Conservation (phyloP, 2,329 filamentous ascomycete genomes). For the Phoma herbarum region DNA sequence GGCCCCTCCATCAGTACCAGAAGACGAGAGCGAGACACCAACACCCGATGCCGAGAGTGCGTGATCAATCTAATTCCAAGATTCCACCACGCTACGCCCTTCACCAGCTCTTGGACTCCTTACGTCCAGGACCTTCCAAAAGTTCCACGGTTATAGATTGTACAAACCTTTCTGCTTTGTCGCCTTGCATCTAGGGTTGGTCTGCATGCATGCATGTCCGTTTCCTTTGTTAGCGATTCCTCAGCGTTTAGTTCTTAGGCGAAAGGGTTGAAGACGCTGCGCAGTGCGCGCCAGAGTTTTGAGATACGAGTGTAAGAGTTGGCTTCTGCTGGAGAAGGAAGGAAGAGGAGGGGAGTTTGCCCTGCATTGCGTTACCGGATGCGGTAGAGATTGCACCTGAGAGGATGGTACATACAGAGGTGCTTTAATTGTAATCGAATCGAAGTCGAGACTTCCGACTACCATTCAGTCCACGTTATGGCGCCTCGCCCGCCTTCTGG, state of each 20-base stretch:
- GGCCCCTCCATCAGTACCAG: constrained; percentile 34
- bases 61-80: not conserved
- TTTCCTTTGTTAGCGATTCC: constrained; percentile 16
- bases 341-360: not conserved
- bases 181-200: constrained; percentile 6
- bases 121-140: constrained; percentile 10
- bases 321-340: not conserved
- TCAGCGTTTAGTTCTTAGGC: constrained; percentile 14
- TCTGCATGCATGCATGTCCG: constrained; percentile 12
- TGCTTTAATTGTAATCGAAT: constrained; percentile 24
- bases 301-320: not conserved
- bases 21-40: constrained; percentile 40
- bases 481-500: not conserved
- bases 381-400: constrained; percentile 1
- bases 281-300: constrained; percentile 7
- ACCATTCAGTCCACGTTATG: not conserved
- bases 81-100: not conserved
- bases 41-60: constrained; percentile 28
- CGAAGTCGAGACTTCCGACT: constrained; percentile 2
- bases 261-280: constrained; percentile 6
- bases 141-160: constrained; percentile 17
- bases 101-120: not conserved
- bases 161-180: constrained; percentile 11
- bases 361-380: not conserved
- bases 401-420: constrained; percentile 16